Conservation (phyloP, 139 green algal species). For the Spirogloea muscicola region DNA sequence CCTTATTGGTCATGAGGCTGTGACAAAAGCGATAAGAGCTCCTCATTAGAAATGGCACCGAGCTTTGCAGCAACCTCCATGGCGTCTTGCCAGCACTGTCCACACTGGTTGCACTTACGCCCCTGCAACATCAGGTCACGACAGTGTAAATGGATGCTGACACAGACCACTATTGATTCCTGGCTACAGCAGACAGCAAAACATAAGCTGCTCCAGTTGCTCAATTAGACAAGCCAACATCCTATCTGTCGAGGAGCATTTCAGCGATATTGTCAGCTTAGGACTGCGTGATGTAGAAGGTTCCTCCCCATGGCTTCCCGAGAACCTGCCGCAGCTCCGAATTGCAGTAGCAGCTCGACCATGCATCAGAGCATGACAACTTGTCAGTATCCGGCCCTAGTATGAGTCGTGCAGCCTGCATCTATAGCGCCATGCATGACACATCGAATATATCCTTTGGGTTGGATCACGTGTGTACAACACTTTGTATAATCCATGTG, state of each 20-base stretch:
- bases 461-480: too few relatives aligned
- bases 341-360: slow-evolving; percentile 42
- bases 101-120: not conserved
- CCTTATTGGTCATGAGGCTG: too few relatives aligned
- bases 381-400: too few relatives aligned
- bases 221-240: too few relatives aligned
- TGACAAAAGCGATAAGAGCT: not conserved
- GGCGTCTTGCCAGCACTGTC: not conserved
- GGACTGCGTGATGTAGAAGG: slow-evolving; percentile 14
- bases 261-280: not conserved
- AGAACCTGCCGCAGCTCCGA: slow-evolving; percentile 20
- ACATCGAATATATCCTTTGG: too few relatives aligned
- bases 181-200: not conserved
- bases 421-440: too few relatives aligned
- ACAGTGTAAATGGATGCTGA: not conserved
- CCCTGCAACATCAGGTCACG: not conserved
- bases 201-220: too few relatives aligned
- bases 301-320: slow-evolving; percentile 20
- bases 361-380: too few relatives aligned
- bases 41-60: slow-evolving; percentile 2
- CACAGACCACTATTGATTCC: not conserved
- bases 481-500: too few relatives aligned
- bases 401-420: too few relatives aligned
- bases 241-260: not conserved
- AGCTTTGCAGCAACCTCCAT: not conserved